These are phyloP conservation scores for Evernia prunastri DNA, from an alignment of 495 filamentous ascomycete species.

Conservation along the genomic window DNA sequence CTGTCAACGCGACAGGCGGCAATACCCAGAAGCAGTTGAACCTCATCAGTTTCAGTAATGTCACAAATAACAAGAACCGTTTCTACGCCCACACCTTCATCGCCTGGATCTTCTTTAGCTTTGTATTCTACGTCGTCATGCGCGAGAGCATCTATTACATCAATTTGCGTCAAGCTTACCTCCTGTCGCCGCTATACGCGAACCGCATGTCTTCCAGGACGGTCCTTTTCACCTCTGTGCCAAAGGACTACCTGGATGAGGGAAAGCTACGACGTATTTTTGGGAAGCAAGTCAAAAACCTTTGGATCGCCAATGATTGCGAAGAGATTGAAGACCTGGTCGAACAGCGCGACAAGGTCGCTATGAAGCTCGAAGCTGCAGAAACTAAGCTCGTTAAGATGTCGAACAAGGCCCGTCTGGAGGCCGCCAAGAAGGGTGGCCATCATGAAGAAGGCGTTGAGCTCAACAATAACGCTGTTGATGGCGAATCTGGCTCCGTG, in stretches of 20 bases:
- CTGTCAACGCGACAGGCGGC: conserved; percentile 72
- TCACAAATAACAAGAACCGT: conserved; percentile 51
- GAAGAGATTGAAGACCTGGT: conserved; percentile 79
- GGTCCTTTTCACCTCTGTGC: conserved; percentile 86
- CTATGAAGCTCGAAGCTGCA: conserved; percentile 79
- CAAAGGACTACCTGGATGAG: conserved; percentile 64
- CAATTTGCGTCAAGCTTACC: conserved; percentile 91
- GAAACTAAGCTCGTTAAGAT: conserved; percentile 81
- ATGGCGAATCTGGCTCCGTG: conserved; percentile 63
- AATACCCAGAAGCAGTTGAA: conserved; percentile 60
- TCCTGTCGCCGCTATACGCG: conserved; percentile 79
- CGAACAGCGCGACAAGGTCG: conserved; percentile 73
- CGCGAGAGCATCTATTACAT: conserved; percentile 91
- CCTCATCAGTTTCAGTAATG: conserved; percentile 70
- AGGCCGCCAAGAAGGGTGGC: conserved; percentile 64
- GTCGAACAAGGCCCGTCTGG: conserved; percentile 71
- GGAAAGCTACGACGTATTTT: conserved; percentile 72
- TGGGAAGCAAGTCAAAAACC: conserved; percentile 63
- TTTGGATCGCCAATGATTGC: conserved; percentile 81
- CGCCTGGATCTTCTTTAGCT: conserved; percentile 71
- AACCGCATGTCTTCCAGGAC: conserved; percentile 89
- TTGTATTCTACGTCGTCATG: conserved; percentile 83
- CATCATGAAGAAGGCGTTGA: conserved; percentile 44
- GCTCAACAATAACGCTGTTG: conserved; percentile 45
- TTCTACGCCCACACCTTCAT: conserved; percentile 73